Evolutionary conservation across 768 basidiomycete species (phyloP).

Genomic region (Goffeauzyma gilvescens): DNA sequence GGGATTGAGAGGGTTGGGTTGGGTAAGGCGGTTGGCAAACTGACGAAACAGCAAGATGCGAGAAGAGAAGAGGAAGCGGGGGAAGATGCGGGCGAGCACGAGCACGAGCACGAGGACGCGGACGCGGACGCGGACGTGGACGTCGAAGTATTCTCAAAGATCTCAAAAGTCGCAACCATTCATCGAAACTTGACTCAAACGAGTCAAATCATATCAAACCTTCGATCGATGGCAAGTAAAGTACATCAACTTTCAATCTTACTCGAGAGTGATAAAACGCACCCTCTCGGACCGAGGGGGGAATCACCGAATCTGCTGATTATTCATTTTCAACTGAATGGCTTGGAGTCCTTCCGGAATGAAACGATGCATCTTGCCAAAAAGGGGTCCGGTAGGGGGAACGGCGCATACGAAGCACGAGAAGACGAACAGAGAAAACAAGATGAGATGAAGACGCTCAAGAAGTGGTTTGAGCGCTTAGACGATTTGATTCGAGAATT

Average conservation of each 20-base stretch:
- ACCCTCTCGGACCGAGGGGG: conserved; percentile 52
- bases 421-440: conserved; percentile 20
- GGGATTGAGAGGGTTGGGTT: no score
- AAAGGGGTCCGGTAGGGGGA: conserved; percentile 42
- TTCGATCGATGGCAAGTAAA: conserved; percentile 76
- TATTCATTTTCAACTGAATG: conserved; percentile 78
- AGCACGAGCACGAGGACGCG: conserved; percentile 42
- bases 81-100: conserved; percentile 59
- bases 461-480: conserved; percentile 61
- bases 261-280: conserved; percentile 51
- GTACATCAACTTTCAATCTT: conserved; percentile 60
- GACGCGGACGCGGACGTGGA: background rate
- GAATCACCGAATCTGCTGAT: conserved; percentile 62
- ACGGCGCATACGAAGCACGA: no score
- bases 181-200: conserved; percentile 89
- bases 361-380: conserved; percentile 89
- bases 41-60: conserved; percentile 46
- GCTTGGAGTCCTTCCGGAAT: conserved; percentile 82
- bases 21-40: no score
- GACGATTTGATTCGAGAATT: conserved; percentile 63
- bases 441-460: conserved; percentile 19
- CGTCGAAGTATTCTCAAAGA: background rate
- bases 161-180: conserved; percentile 66
- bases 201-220: conserved; percentile 83
- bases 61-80: conserved; percentile 72